Percentiles rank a stretch among this genome's conserved stretches.
Conservation (phyloP, 306 rosid genomes). For the Fragaria iinumae region DNA sequence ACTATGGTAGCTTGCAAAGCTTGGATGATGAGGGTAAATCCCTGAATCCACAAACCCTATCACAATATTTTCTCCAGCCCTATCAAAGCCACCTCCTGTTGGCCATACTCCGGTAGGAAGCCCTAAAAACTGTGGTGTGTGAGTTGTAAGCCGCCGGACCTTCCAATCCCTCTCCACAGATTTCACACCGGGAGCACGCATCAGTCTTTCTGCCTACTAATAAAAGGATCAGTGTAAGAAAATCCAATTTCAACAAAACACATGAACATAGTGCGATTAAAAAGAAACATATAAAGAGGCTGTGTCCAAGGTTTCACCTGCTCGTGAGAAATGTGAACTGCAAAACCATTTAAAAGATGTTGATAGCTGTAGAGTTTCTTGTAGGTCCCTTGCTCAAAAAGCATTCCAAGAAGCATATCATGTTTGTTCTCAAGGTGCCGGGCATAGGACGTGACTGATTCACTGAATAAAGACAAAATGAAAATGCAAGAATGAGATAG, state of each 20-base stretch:
- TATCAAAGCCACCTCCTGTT: slow-evolving; percentile 96
- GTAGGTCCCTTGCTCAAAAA: slow-evolving; percentile 78
- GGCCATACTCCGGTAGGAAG: slow-evolving; percentile 99
- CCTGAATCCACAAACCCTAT: slow-evolving; percentile 99
- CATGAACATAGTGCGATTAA: slow-evolving; percentile 18
- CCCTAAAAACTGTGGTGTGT: slow-evolving; percentile 97
- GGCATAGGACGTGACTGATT: slow-evolving; percentile 73
- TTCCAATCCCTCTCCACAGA: slow-evolving; percentile 95
- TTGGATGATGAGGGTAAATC: slow-evolving; percentile 88
- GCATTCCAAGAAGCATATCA: slow-evolving; percentile 87
- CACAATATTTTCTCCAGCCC: slow-evolving; percentile 96
- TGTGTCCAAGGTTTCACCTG: slow-evolving; percentile 72
- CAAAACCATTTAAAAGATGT: slow-evolving; percentile 97
- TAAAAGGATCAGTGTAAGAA: slow-evolving; percentile 39
- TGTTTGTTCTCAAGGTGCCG: slow-evolving; percentile 87
- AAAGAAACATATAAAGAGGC: slow-evolving; percentile 21
- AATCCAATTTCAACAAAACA: slow-evolving; percentile 33
- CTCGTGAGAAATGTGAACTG: slow-evolving; percentile 82
- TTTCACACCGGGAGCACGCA: slow-evolving; percentile 84
- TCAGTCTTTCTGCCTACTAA: slow-evolving; percentile 96
- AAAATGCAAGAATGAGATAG: slow-evolving; percentile 9
- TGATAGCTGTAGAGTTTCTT: slow-evolving; percentile 84
- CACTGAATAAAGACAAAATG: slow-evolving; percentile 52
- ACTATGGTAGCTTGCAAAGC: slow-evolving; percentile 61
- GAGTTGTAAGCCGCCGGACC: slow-evolving; percentile 87